Evolutionary conservation across 805 yeast genomes (phyloP), one percentile per base, ranked within the genome.

Genomic region (Kuraishia molischiana): DNA sequence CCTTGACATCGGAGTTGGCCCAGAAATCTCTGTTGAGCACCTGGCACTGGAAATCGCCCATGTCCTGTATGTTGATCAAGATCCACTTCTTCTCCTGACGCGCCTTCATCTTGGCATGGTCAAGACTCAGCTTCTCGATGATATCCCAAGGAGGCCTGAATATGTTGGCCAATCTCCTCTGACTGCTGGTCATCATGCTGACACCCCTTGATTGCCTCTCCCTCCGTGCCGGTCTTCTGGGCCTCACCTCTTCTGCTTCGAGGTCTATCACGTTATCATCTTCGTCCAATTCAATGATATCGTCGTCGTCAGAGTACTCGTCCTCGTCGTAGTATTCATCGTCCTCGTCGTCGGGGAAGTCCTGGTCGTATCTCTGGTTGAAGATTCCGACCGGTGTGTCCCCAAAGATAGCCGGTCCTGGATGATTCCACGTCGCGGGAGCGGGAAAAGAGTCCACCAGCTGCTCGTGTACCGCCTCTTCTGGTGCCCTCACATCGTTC

Each of bases 131-230:
- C 45, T 71, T 76, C 17, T 78, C 67, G 51, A 92, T 86, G 24
- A 92, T 62, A 48, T 90, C 97, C 62, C 85, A 90, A 0, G 99
- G 99, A 0, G 98, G 97, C 43, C 90, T 69, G 58, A 90, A 92
- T 21, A 92, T 64, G 43, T 71, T 71, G 4, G 95, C 97, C 35
- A 92, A 63, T 36, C 94, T 66, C 45, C 77, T 67, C 58, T 74
- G 86, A 37, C 76, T 58, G 35, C 65, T 67, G 3, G 65, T 50
- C 31, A 54, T 44, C 24, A 32, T 18, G 17, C 59, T 6, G 17
- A 5, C 13, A 14, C 48, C 24, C 43, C 37, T 13, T 44, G 41
- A 35, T 58, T 44, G 41, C 64, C 48, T 35, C 67, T 47, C 14
- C 19, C 61, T 51, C 30, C 44, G 34, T 30, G 52, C 43, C 31